Evolutionary conservation across 495 filamentous ascomycete species (phyloP).

Genomic region (Aspergillus ostianus): DNA sequence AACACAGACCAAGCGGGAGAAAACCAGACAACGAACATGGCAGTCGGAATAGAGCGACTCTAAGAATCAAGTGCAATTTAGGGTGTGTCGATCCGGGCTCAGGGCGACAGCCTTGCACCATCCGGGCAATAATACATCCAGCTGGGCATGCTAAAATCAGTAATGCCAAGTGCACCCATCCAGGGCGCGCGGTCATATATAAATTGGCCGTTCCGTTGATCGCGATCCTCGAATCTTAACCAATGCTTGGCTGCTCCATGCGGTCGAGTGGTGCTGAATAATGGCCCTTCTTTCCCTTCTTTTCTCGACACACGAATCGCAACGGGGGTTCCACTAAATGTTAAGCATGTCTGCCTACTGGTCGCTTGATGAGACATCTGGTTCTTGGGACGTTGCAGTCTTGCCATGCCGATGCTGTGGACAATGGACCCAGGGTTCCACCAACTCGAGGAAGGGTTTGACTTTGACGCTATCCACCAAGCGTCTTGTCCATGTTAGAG

Average conservation of each 20-base stretch:
- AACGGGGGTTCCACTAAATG: too few relatives aligned
- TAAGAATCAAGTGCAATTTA: neutral
- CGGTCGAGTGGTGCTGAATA: neutral
- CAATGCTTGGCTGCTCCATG: slow-evolving; percentile 2
- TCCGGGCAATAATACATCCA: neutral
- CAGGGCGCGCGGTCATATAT: neutral
- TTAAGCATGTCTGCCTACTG: neutral
- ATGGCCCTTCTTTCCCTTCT: neutral
- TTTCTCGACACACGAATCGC: too few relatives aligned
- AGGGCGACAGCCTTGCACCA: neutral
- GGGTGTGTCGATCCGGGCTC: neutral
- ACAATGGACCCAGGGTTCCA: too few relatives aligned
- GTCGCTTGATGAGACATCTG: neutral
- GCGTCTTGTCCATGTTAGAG: neutral
- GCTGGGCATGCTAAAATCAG: slow-evolving; percentile 1
- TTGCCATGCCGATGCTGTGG: too few relatives aligned
- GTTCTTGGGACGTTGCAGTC: neutral
- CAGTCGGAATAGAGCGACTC: neutral
- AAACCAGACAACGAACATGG: neutral
- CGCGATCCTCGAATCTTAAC: neutral
- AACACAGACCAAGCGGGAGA: neutral
- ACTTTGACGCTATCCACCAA: neutral
- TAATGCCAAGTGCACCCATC: neutral
- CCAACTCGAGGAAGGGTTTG: too few relatives aligned
- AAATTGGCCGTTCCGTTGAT: slow-evolving; percentile 6